Evolutionary conservation across 2,329 filamentous ascomycete species (phyloP).

Genomic region (Sphaerulina musiva): DNA sequence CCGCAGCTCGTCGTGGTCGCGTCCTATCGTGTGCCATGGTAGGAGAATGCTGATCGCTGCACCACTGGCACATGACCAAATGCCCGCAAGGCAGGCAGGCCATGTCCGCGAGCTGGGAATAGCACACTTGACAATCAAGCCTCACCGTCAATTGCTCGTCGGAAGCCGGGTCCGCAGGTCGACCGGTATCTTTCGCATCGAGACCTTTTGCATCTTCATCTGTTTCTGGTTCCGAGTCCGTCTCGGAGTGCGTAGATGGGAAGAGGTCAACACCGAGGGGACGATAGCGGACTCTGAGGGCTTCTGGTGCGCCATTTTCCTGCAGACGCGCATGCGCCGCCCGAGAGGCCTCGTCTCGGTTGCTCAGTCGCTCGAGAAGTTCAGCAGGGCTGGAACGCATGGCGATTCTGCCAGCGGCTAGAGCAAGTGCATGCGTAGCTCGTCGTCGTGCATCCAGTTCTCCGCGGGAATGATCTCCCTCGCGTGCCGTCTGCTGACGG

Average conservation of each 20-base stretch:
- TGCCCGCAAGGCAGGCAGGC: conserved; percentile 51
- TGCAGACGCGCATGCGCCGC: conserved; percentile 26
- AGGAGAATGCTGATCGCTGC: conserved; percentile 47
- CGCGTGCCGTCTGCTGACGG: conserved; percentile 21
- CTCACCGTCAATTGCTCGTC: conserved; percentile 46
- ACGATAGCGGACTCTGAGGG: background rate
- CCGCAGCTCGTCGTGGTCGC: conserved; percentile 35
- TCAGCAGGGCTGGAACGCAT: conserved; percentile 23
- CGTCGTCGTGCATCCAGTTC: conserved; percentile 28
- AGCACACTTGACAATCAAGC: conserved; percentile 50
- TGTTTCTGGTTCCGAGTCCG: conserved; percentile 21
- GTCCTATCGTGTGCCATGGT: conserved; percentile 37
- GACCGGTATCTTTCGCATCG: conserved; percentile 41
- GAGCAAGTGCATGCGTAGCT: conserved; percentile 23
- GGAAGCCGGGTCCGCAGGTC: conserved; percentile 42
- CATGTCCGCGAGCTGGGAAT: conserved; percentile 47
- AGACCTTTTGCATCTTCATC: conserved; percentile 34
- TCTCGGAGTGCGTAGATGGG: conserved; percentile 9
- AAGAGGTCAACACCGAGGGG: conserved; percentile 8
- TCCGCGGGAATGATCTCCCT: conserved; percentile 27
- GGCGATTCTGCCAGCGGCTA: conserved; percentile 27
- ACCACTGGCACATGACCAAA: conserved; percentile 51
- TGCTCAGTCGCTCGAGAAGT: conserved; percentile 24
- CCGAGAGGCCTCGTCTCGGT: conserved; percentile 24
- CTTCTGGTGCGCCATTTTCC: conserved; percentile 14